Conservation (phyloP, 108 stramenopile species). For the Chaetoceros tenuissimus region DNA sequence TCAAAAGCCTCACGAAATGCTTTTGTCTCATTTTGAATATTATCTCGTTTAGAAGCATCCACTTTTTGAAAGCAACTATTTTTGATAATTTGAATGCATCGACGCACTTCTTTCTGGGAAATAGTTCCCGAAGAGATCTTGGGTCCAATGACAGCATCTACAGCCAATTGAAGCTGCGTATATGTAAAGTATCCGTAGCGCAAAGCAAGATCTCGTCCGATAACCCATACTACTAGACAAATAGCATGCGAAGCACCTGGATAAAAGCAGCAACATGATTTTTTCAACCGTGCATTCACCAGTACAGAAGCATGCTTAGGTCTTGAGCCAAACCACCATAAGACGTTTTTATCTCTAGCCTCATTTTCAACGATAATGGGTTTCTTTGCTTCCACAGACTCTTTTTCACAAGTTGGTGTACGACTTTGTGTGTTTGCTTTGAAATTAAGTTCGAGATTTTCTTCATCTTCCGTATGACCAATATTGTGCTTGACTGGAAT, state of each 20-base stretch:
- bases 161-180: conserved; percentile 76
- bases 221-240: conserved; percentile 77
- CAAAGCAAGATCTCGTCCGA: conserved; percentile 66
- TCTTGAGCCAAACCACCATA: no score
- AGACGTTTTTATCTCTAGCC: no score
- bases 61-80: conserved; percentile 89
- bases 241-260: conserved; percentile 77
- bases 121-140: conserved; percentile 72
- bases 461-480: no score
- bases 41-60: conserved; percentile 72
- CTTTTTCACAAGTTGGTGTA: no score
- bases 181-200: conserved; percentile 71
- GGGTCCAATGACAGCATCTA: conserved; percentile 63
- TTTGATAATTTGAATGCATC: conserved; percentile 88
- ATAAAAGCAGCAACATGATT: conserved; percentile 82
- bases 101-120: conserved; percentile 78
- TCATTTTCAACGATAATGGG: not conserved
- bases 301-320: conserved; percentile 62
- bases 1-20: conserved; percentile 45
- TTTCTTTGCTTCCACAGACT: not conserved
- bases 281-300: conserved; percentile 76
- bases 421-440: no score
- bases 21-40: conserved; percentile 72
- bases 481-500: no score
- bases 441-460: no score